Evolutionary conservation across 2,329 filamentous ascomycete genomes (phyloP).

Genomic region (Microdochium trichocladiopsis): DNA sequence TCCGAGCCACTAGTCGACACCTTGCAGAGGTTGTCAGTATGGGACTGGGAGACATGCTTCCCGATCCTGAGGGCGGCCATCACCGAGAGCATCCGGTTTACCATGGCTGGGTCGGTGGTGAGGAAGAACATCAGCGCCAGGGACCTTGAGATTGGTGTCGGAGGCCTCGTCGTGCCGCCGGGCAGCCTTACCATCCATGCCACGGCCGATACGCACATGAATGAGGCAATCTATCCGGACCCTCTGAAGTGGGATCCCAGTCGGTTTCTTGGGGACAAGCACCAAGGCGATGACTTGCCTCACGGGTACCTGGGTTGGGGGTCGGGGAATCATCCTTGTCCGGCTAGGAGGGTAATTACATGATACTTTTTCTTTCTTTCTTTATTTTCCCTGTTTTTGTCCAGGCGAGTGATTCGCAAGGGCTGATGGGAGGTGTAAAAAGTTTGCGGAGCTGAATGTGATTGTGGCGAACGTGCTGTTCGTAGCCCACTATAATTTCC

Average conservation of each 20-base stretch:
- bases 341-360: not conserved
- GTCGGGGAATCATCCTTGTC: constrained; percentile 2
- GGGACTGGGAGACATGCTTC: constrained; percentile 1
- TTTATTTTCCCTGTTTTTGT: not conserved
- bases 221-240: not conserved
- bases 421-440: not conserved
- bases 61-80: not conserved
- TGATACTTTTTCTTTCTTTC: no score
- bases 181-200: constrained; percentile 1
- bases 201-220: constrained; percentile 2
- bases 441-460: constrained; percentile 3
- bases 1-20: not conserved
- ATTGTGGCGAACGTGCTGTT: constrained; percentile 2
- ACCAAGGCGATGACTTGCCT: not conserved
- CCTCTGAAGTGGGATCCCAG: constrained; percentile 1
- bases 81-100: constrained; percentile 2
- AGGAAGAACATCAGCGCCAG: constrained; percentile 2
- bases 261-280: not conserved
- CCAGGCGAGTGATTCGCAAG: not conserved
- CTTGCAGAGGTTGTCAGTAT: not conserved
- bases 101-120: constrained; percentile 3
- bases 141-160: not conserved
- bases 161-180: not conserved
- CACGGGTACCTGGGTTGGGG: constrained; percentile 3
- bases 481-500: constrained; percentile 1